Base-by-base conservation (phyloP, 805 yeast genomes). In the Candida corydali region DNA sequence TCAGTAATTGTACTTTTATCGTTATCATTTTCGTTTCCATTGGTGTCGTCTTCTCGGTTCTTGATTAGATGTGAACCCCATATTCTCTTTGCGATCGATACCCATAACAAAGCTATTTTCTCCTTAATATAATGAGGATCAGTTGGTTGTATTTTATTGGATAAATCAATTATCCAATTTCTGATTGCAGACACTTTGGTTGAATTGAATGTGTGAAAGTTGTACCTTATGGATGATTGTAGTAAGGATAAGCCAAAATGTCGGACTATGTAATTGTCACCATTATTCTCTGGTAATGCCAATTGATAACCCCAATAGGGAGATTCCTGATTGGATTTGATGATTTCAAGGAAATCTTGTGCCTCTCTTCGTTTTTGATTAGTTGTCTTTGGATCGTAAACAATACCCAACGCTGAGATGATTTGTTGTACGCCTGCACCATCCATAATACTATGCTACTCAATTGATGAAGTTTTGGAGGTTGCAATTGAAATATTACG, bases 71-170 rank as follows among this genome's bases (percentile, higher is more conserved):
- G 78, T 26, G 76, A 68, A 12, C 97, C 96, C 98, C 98, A 93
- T 20, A 80, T 73, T 39, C 95, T 72, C 53, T 93, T 93, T 8
- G 96, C 95, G 6, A 93, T 68, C 28, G 85, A 82, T 0, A 86
- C 96, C 97, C 98, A 89, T 17, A 93, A 61, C 45, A 77, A 82
- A 10, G 97, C 95, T 27, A 89, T 54, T 59, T 93, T 93, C 54
- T 89, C 98, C 52, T 82, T 86, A 39, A 93, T 70, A 51, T 82
- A 94, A 57, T 87, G 91, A 5, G 98, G 96, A 55, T 91, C 97
- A 17, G 62, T 57, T n/a, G 63, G 62, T 5, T 69, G 52, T 1
- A 82, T 75, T 33, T 76, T 74, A 23, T 67, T 67, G 18, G 88
- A 78, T 30, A 93, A 72, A 48, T 89, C 94, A 28, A 86, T 73